phyloP scores from a whole-genome alignment of 208 protist species.

The Angomonas ambiguus region DNA sequence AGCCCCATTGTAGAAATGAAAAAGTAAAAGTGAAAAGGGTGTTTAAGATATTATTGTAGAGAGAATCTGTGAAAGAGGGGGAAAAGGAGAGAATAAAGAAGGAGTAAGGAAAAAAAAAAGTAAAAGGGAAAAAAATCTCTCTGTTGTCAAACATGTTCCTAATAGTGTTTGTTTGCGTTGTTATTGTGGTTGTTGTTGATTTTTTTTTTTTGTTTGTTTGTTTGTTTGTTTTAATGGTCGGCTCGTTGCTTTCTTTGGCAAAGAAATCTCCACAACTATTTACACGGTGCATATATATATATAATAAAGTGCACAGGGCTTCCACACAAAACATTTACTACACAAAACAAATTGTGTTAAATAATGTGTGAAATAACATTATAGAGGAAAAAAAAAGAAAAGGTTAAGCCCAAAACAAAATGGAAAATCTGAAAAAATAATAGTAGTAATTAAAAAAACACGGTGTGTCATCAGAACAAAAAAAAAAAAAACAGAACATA shows the following conservation, averaged over 20 bases:
- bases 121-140: not conserved
- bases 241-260: conserved; percentile 8
- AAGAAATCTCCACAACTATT: conserved; percentile 13
- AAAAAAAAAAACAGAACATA: conserved; percentile 5
- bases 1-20: conserved; percentile 17
- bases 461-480: not conserved
- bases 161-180: conserved; percentile 3
- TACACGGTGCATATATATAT: conserved; percentile 14
- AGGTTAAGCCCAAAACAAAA: not conserved
- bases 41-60: not conserved
- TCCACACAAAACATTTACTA: conserved; percentile 3
- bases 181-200: conserved; percentile 5
- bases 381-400: conserved; percentile 10
- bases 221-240: not conserved
- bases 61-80: not conserved
- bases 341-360: not conserved
- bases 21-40: too few relatives aligned
- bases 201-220: not conserved
- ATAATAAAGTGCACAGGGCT: conserved; percentile 8
- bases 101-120: not conserved
- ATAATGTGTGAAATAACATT: too few relatives aligned
- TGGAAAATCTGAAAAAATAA: not conserved
- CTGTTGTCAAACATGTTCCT: not conserved
- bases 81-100: conserved; percentile 2
- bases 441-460: not conserved